These are phyloP conservation scores for Talaromyces sp. DNA, from an alignment of 2,329 filamentous ascomycete species.

Conservation along the genomic window DNA sequence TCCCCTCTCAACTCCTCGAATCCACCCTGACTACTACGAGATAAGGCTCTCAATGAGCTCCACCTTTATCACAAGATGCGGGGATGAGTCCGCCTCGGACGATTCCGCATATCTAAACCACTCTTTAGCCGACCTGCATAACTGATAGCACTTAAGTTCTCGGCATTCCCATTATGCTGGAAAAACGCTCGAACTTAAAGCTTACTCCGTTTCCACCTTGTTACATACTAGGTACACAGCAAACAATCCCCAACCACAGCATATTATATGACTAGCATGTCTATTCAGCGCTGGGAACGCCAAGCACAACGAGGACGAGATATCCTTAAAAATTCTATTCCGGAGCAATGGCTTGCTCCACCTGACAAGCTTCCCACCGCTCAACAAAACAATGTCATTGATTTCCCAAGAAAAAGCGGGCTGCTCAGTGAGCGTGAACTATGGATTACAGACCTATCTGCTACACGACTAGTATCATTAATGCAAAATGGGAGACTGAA, in stretches of 20 bases:
- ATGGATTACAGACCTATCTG: slow-evolving; percentile 53
- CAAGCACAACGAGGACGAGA: slow-evolving; percentile 37
- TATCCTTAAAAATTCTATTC: slow-evolving; percentile 37
- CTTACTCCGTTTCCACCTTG: neutral
- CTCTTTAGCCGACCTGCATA: neutral
- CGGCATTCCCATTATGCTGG: no score
- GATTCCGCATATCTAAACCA: slow-evolving; percentile 6
- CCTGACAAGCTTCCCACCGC: slow-evolving; percentile 29
- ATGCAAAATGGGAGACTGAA: slow-evolving; percentile 32
- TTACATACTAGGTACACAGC: neutral
- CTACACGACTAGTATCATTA: slow-evolving; percentile 29
- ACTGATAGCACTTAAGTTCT: neutral
- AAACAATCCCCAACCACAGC: neutral
- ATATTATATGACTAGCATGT: neutral
- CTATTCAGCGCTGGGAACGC: slow-evolving; percentile 29
- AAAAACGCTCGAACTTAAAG: no score
- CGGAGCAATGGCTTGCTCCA: slow-evolving; percentile 39
- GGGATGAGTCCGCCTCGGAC: slow-evolving; percentile 7
- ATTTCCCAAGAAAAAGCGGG: slow-evolving; percentile 47
- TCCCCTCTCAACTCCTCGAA: neutral
- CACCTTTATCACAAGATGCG: slow-evolving; percentile 7
- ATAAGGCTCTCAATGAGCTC: neutral
- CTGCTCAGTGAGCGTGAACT: slow-evolving; percentile 54
- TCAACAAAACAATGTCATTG: slow-evolving; percentile 32
- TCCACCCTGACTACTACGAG: no score